Conservation (phyloP, 805 yeast species). For the Kuraishia floccosa region DNA sequence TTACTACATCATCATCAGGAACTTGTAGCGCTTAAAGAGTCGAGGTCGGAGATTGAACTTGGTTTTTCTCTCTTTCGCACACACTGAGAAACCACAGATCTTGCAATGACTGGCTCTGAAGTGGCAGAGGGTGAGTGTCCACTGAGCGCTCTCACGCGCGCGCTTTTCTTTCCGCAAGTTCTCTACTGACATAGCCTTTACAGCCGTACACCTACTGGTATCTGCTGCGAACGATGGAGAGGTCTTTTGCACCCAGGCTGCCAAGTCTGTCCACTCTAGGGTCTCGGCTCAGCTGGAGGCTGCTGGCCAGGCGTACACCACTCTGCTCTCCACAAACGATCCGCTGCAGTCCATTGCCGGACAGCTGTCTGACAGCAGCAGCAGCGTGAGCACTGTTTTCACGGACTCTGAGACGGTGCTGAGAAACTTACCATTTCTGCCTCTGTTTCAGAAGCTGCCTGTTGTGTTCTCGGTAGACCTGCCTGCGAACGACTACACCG, state of each 20-base stretch:
- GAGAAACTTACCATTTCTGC: constrained; percentile 47
- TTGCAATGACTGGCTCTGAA: background rate
- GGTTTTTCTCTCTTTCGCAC: too few species aligned
- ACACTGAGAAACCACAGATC: too few species aligned
- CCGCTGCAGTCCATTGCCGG: constrained; percentile 35
- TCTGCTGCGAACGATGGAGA: constrained; percentile 16
- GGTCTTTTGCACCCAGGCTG: constrained; percentile 33
- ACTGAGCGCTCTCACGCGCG: too few species aligned
- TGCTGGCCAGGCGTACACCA: constrained; percentile 8
- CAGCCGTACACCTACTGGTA: constrained; percentile 20
- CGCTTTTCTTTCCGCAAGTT: background rate
- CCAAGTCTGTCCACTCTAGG: constrained; percentile 26
- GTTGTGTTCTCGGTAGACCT: constrained; percentile 55
- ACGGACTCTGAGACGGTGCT: constrained; percentile 44
- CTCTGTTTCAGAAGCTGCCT: constrained; percentile 23
- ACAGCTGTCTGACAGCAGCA: constrained; percentile 8
- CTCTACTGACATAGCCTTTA: background rate
- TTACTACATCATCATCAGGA: too few species aligned
- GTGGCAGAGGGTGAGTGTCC: background rate
- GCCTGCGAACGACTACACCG: constrained; percentile 50
- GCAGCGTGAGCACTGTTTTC: constrained; percentile 26
- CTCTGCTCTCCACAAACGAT: constrained; percentile 35
- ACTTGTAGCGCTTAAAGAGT: too few species aligned
- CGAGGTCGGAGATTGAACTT: too few species aligned
- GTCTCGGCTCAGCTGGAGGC: constrained; percentile 13